phyloP scores from a whole-genome alignment of 257 asterid genomes.

The Scutellaria barbata region DNA sequence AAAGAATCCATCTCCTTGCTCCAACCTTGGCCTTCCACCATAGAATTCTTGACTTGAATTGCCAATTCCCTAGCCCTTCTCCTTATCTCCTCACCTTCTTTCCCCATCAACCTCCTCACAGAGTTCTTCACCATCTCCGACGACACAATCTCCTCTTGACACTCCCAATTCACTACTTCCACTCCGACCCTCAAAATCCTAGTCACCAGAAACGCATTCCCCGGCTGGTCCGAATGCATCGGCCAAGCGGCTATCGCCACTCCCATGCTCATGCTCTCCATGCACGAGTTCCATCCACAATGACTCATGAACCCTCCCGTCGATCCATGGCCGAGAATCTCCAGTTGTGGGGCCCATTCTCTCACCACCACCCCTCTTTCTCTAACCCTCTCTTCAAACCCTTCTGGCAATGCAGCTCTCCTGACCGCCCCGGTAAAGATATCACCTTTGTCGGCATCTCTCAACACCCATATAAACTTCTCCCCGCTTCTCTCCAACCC shows the following conservation, averaged over 20 bases:
- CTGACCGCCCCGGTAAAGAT: slow-evolving; percentile 35
- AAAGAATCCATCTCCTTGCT: no score
- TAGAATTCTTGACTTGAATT: no score
- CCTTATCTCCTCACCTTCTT: no score
- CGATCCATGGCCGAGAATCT: slow-evolving; percentile 47
- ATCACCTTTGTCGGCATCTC: slow-evolving; percentile 58
- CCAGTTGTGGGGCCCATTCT: slow-evolving; percentile 66
- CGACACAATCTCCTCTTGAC: slow-evolving; percentile 32
- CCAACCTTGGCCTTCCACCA: no score
- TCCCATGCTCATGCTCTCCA: slow-evolving; percentile 31
- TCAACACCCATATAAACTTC: slow-evolving; percentile 55
- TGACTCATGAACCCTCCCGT: slow-evolving; percentile 60
- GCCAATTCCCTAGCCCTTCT: no score
- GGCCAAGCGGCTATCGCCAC: slow-evolving; percentile 64
- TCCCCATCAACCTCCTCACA: no score
- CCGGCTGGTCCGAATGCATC: slow-evolving; percentile 64
- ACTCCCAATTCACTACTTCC: slow-evolving; percentile 48
- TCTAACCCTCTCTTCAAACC: slow-evolving; percentile 40
- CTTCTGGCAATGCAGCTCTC: slow-evolving; percentile 36
- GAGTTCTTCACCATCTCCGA: no score
- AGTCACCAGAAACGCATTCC: slow-evolving; percentile 40
- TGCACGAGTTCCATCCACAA: slow-evolving; percentile 63
- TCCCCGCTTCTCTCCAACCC: slow-evolving; percentile 51
- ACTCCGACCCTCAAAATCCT: slow-evolving; percentile 43
- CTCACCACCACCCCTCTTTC: slow-evolving; percentile 44